phyloP scores from a whole-genome alignment of 2,329 filamentous ascomycete genomes.

The Ceratocystis eucalypticola region DNA sequence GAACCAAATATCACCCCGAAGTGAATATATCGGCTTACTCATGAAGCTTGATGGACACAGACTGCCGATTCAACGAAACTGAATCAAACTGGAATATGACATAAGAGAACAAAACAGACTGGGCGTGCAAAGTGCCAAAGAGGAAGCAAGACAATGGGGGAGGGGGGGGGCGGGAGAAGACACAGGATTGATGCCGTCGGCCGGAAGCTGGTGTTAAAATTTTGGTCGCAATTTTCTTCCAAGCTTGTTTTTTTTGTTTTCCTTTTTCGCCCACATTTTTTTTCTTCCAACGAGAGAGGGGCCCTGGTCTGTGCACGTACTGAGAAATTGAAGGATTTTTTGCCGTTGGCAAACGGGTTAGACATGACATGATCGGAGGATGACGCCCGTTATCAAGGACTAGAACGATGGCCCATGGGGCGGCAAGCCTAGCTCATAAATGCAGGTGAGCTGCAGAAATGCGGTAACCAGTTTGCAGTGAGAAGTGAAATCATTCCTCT shows the following conservation, averaged over 20 bases:
- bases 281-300: not conserved
- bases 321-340: not conserved
- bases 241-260: not conserved
- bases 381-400: not conserved
- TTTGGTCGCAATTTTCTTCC: not conserved
- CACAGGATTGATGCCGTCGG: slow-evolving; percentile 7
- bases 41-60: not conserved
- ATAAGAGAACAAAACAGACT: not conserved
- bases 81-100: not conserved
- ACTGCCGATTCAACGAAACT: not conserved
- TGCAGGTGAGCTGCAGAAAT: too few relatives aligned
- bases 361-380: not conserved
- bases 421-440: too few relatives aligned
- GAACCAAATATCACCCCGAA: not conserved
- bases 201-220: not conserved
- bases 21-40: not conserved
- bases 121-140: not conserved
- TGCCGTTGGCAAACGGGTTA: not conserved
- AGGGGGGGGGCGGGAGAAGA: not conserved
- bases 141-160: not conserved
- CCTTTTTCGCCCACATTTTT: not conserved
- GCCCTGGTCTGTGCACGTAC: not conserved
- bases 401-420: not conserved
- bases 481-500: too few relatives aligned
- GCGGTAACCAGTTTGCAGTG: too few relatives aligned